These are phyloP conservation scores for Pichia kluyveri DNA, from an alignment of 805 yeast genomes.

Conservation along the genomic window DNA sequence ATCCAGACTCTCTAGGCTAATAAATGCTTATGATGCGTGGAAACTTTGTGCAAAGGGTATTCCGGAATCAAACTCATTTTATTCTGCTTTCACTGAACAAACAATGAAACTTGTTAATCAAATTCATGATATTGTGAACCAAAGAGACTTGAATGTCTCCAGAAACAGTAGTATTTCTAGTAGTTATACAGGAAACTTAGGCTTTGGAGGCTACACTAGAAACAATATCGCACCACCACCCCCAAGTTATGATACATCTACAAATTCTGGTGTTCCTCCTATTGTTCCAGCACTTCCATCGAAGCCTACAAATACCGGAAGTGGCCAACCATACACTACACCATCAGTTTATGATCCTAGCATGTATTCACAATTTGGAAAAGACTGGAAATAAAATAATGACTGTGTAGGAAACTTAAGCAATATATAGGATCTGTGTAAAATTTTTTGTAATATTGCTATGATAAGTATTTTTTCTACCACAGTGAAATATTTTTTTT, in stretches of 20 bases:
- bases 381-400: slow-evolving; percentile 7
- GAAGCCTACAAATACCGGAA: slow-evolving; percentile 16
- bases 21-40: slow-evolving; percentile 50
- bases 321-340: slow-evolving; percentile 34
- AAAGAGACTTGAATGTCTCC: slow-evolving; percentile 16
- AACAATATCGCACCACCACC: slow-evolving; percentile 3
- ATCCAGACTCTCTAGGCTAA: slow-evolving; percentile 32
- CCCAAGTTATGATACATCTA: background rate
- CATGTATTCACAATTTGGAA: slow-evolving; percentile 31
- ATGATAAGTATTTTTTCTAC: no score
- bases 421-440: no score
- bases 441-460: no score
- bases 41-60: slow-evolving; percentile 48
- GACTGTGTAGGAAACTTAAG: no score
- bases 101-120: slow-evolving; percentile 25
- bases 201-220: slow-evolving; percentile 7
- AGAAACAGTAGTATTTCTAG: background rate
- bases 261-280: background rate
- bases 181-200: background rate
- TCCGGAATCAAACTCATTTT: slow-evolving; percentile 54
- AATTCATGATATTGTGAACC: slow-evolving; percentile 20
- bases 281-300: slow-evolving; percentile 22
- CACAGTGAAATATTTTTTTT: no score
- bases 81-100: slow-evolving; percentile 30
- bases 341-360: slow-evolving; percentile 44